phyloP scores from a whole-genome alignment of 352 stramenopile genomes.

The Thalassiosira sp. region DNA sequence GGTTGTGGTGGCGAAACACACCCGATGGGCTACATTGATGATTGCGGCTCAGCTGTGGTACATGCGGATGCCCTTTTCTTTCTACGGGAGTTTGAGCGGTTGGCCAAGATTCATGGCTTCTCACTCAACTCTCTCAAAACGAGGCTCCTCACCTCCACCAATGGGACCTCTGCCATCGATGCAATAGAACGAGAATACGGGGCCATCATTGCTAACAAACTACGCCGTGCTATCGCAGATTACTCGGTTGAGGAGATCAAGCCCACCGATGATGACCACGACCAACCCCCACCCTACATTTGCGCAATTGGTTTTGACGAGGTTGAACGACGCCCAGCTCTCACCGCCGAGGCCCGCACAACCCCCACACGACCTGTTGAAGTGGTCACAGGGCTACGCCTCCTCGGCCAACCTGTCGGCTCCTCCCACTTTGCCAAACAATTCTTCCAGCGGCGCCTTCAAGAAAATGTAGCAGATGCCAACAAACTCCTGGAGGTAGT shows the following conservation, averaged over 20 bases:
- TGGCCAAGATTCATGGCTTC: background rate
- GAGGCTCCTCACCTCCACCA: conserved; percentile 6
- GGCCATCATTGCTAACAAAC: background rate
- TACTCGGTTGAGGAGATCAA: conserved; percentile 8
- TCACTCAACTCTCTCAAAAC: conserved; percentile 18
- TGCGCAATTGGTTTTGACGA: background rate
- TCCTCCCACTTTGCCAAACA: background rate
- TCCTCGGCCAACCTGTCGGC: conserved; percentile 15
- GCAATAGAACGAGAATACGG: background rate
- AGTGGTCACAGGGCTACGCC: background rate
- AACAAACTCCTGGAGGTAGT: conserved; percentile 3
- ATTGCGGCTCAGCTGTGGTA: background rate
- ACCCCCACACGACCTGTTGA: background rate
- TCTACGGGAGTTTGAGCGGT: background rate
- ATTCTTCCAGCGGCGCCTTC: background rate
- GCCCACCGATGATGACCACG: background rate
- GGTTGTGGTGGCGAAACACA: background rate
- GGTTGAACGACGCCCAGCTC: background rate
- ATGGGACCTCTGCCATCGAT: background rate
- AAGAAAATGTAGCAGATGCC: background rate
- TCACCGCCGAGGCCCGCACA: too few species aligned
- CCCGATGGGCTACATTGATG: background rate
- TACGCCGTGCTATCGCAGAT: background rate
- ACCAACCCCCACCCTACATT: too few species aligned
- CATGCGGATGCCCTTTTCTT: background rate